These are phyloP conservation scores for Phlebiopsis gigantea DNA, from an alignment of 768 basidiomycete genomes.

Conservation along the genomic window DNA sequence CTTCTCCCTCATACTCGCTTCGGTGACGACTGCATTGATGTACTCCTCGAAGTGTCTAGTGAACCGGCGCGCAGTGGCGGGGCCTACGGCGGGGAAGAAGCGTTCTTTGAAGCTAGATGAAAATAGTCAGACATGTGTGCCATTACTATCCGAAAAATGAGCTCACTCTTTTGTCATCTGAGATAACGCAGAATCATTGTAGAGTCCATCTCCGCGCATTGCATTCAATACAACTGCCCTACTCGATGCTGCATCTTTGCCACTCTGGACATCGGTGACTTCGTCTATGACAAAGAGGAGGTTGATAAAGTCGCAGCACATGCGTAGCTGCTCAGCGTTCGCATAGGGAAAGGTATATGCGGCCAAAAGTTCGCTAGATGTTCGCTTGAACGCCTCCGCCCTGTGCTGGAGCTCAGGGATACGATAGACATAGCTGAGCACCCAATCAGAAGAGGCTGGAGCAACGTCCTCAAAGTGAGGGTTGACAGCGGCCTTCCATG, in stretches of 20 bases:
- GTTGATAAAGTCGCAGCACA: conserved; percentile 60
- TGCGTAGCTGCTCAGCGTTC: conserved; percentile 50
- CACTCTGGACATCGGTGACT: conserved; percentile 60
- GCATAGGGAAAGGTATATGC: conserved; percentile 59
- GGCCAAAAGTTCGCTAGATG: conserved; percentile 55
- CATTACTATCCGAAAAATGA: neutral
- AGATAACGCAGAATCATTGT: conserved; percentile 51
- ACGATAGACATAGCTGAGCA: conserved; percentile 42
- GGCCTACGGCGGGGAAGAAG: conserved; percentile 35
- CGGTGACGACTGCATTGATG: conserved; percentile 48
- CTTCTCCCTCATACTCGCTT: conserved; percentile 56
- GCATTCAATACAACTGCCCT: conserved; percentile 48
- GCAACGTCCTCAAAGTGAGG: conserved; percentile 51
- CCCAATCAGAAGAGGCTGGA: conserved; percentile 56
- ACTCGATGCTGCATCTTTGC: conserved; percentile 46
- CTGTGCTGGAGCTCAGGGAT: conserved; percentile 50
- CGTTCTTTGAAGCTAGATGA: conserved; percentile 48
- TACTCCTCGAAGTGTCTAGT: conserved; percentile 48
- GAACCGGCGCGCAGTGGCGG: conserved; percentile 46
- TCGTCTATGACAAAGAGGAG: conserved; percentile 65
- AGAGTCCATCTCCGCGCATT: conserved; percentile 45
- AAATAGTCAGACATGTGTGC: neutral
- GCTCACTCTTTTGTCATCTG: conserved; percentile 58
- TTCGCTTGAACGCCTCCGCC: conserved; percentile 55
- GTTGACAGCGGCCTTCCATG: conserved; percentile 45